phyloP scores from a whole-genome alignment of 1,139 yeast genomes.

The Magnusiomyces tetraspermus region DNA sequence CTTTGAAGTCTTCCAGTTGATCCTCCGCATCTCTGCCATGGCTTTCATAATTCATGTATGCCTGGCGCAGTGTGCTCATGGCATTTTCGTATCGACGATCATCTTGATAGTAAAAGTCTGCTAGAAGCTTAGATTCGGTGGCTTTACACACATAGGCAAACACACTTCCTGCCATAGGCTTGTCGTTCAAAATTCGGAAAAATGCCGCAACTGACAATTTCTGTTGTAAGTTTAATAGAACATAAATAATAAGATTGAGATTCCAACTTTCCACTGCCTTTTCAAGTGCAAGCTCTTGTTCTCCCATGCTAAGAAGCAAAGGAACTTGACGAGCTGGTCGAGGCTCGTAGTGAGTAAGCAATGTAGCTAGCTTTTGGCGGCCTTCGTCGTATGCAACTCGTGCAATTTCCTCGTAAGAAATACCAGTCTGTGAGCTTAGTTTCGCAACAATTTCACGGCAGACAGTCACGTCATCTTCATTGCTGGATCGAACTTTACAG shows the following conservation, averaged over 20 bases:
- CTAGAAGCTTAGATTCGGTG: constrained; percentile 32
- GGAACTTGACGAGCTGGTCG: constrained; percentile 53
- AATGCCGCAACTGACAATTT: constrained; percentile 46
- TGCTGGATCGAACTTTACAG: constrained; percentile 51
- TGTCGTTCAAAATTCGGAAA: constrained; percentile 44
- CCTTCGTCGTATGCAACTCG: constrained; percentile 78
- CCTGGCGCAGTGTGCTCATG: constrained; percentile 32
- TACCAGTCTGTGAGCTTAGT: constrained; percentile 33
- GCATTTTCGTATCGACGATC: constrained; percentile 44
- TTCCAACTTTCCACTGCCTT: constrained; percentile 62
- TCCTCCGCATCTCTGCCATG: constrained; percentile 10
- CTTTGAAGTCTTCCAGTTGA: constrained; percentile 22
- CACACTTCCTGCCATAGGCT: constrained; percentile 36
- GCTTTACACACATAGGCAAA: constrained; percentile 36
- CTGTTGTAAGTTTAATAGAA: constrained; percentile 45
- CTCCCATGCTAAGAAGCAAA: constrained; percentile 60
- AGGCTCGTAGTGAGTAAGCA: constrained; percentile 60
- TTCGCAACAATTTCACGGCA: constrained; percentile 43
- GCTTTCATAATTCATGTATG: constrained; percentile 9
- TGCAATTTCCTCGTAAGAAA: constrained; percentile 58
- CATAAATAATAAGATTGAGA: constrained; percentile 52
- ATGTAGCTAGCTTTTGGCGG: constrained; percentile 54
- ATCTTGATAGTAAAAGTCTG: constrained; percentile 52
- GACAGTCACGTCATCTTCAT: constrained; percentile 50
- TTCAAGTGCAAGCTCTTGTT: constrained; percentile 57